phyloP scores from a whole-genome alignment of 495 filamentous ascomycete species.

The Aspergillus sclerotiicarbonarius region DNA sequence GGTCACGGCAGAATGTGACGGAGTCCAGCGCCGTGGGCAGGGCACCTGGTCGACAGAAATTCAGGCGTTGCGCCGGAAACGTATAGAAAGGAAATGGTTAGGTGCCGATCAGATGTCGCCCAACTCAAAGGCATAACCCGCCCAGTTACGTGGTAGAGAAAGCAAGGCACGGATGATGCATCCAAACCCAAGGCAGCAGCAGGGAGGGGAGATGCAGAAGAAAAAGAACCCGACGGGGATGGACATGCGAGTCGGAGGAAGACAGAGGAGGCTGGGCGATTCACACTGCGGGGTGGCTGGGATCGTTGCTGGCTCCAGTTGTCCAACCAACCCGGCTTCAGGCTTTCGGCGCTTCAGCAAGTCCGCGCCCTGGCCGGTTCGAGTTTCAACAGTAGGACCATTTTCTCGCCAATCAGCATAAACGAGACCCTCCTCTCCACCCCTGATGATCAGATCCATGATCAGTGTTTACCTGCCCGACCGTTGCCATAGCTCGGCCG shows the following conservation, averaged over 20 bases:
- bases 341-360: no score
- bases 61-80: conserved; percentile 7
- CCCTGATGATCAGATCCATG: not conserved
- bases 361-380: no score
- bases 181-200: conserved; percentile 7
- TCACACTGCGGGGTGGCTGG: conserved; percentile 29
- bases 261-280: conserved; percentile 25
- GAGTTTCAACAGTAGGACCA: not conserved
- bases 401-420: not conserved
- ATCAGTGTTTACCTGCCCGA: not conserved
- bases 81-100: not conserved
- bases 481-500: not conserved
- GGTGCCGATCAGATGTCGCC: conserved; percentile 7
- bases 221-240: conserved; percentile 8
- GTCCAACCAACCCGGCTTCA: no score
- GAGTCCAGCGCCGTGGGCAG: not conserved
- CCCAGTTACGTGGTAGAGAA: not conserved
- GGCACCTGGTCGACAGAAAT: not conserved
- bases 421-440: not conserved
- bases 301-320: not conserved
- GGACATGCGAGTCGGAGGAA: conserved; percentile 12
- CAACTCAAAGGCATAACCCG: conserved; percentile 11
- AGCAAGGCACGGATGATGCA: conserved; percentile 11
- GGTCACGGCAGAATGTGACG: no score
- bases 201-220: conserved; percentile 4